Evolutionary conservation across 1,284 basidiomycete species (phyloP), one percentile per base, ranked within the genome.

Genomic region (Cryptococcus wingfieldii): DNA sequence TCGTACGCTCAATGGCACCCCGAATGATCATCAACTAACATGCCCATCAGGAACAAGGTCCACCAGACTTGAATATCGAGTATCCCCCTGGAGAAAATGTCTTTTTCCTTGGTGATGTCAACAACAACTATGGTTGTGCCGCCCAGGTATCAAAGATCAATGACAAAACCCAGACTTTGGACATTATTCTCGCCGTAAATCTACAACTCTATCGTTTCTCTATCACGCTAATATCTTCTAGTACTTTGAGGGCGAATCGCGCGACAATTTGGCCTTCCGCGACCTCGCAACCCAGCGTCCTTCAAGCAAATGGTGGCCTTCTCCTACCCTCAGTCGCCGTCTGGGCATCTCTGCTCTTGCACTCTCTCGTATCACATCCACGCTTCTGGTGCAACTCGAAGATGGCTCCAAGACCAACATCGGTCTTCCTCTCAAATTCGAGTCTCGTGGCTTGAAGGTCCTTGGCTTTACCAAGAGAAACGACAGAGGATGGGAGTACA

Each of bases 381-480:
- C 89, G 66, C 86, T 98, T 70, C 86, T 97, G 84, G 87, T 97
- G 46, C 71, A 87, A 50, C 83, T 83, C 0, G 78, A 82, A 0
- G 86, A 89, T 64, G 83, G 83, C n/a, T 58, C 58, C 9, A 97
- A 96, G 79, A 83, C 82, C 56, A 98, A 98, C 72, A 80, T 98
- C 34, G 96, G 96, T 4, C 82, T 98, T 23, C 90, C 89, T 69
- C 83, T 98, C 66, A 98, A 99, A 76, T 98, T 98, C 61, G 96
- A 98, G 72, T 90, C 86, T 23, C 97, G 96, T 78, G 84, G 86
- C n/a, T 78, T 94, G 67, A 99, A 98, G 78, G 96, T 99, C 2
- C 82, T 98, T 38, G 90, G 91, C 58, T 98, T 96, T 75, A 89
- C 93, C 27, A 83, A 86, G 63, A 95, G 96, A 77, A 84, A 86